phyloP scores from a whole-genome alignment of 2,329 filamentous ascomycete species.

The Pseudogymnoascus sp. region DNA sequence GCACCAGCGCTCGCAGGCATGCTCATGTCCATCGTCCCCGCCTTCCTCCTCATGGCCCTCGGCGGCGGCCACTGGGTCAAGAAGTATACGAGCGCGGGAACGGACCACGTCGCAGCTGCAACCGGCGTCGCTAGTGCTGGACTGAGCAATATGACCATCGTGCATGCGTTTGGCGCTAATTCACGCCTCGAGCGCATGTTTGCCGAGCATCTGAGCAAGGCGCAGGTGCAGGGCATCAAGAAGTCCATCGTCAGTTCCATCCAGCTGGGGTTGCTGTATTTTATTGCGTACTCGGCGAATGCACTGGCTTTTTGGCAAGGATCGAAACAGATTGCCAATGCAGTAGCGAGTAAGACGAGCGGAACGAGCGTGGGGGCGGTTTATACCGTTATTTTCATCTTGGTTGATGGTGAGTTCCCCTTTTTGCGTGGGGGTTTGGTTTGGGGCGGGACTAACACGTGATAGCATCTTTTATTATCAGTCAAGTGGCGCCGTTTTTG shows the following conservation, averaged over 20 bases:
- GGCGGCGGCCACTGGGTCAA: slow-evolving; percentile 41
- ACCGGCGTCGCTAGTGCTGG: slow-evolving; percentile 47
- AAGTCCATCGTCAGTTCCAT: slow-evolving; percentile 45
- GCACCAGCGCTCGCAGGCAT: slow-evolving; percentile 50
- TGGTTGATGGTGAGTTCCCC: slow-evolving; percentile 40
- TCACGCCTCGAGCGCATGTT: slow-evolving; percentile 36
- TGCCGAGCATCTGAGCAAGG: slow-evolving; percentile 39
- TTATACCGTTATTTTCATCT: slow-evolving; percentile 48
- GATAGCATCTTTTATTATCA: slow-evolving; percentile 39
- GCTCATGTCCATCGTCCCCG: slow-evolving; percentile 40
- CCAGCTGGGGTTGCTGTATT: slow-evolving; percentile 48
- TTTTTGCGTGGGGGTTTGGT: slow-evolving; percentile 28
- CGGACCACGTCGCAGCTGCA: slow-evolving; percentile 42
- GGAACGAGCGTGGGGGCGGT: slow-evolving; percentile 41
- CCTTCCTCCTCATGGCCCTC: slow-evolving; percentile 46
- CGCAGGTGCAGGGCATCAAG: slow-evolving; percentile 39
- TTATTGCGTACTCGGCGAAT: slow-evolving; percentile 54
- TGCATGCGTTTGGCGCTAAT: slow-evolving; percentile 49
- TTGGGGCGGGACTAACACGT: neutral
- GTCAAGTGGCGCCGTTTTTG: slow-evolving; percentile 45
- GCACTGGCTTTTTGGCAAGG: slow-evolving; percentile 56
- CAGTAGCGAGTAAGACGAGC: slow-evolving; percentile 7
- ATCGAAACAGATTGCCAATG: slow-evolving; percentile 37
- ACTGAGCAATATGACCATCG: slow-evolving; percentile 44
- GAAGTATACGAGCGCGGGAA: slow-evolving; percentile 37